A percentile compares a stretch with the other conserved stretches of the same genome.
These are phyloP conservation scores for Lipomyces starkeyi DNA, from an alignment of 805 yeast species.

Conservation along the genomic window DNA sequence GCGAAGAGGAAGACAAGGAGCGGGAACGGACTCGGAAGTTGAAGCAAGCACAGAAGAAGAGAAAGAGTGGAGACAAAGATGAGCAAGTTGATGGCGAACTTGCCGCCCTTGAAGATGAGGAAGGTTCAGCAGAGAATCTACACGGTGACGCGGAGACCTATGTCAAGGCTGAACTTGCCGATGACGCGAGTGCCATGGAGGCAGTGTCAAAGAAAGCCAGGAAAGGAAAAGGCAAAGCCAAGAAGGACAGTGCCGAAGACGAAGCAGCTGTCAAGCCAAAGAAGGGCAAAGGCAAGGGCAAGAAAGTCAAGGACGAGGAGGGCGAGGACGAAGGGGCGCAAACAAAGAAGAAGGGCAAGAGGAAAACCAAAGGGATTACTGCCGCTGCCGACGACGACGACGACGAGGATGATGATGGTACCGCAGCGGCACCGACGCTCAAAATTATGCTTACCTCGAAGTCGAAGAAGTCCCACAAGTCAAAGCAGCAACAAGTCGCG, in stretches of 20 bases:
- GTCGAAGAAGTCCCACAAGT: conserved; percentile 22
- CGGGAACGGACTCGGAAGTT: conserved; percentile 30
- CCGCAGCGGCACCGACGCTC: conserved; percentile 8
- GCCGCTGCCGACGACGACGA: not conserved
- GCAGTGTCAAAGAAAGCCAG: not conserved
- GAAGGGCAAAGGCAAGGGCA: conserved; percentile 1
- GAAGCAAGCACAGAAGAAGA: conserved; percentile 29
- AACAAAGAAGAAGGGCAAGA: conserved; percentile 11
- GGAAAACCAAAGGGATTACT: not conserved
- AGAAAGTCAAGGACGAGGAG: not conserved
- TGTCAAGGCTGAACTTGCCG: conserved; percentile 13
- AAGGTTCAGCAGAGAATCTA: not conserved
- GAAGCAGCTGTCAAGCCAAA: conserved; percentile 1
- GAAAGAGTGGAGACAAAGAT: conserved; percentile 6
- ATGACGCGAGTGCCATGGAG: not conserved
- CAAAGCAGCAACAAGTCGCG: conserved; percentile 16
- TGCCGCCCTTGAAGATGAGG: not conserved
- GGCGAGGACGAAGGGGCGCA: conserved; percentile 3
- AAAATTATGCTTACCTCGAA: conserved; percentile 16
- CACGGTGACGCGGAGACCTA: not conserved
- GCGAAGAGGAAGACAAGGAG: conserved; percentile 32
- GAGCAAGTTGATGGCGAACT: conserved; percentile 8
- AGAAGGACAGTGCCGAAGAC: not conserved
- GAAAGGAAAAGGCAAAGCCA: not conserved
- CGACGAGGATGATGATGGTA: not conserved